Conservation (phyloP, 306 rosid genomes). For the barrel medic (Medicago truncatula) region MtrunA17r5.0-ANR NC_053045.1:41231001-41231500, state of each 20-base stretch:
- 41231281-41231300: slow-evolving; percentile 31
- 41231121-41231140: too few species aligned
- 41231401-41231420: slow-evolving; percentile 77
- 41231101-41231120: too few species aligned
- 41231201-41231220: too few species aligned
- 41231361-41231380: slow-evolving; percentile 66
- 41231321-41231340: background rate
- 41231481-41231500: slow-evolving; percentile 24
- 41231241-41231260: slow-evolving; percentile 38
- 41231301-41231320: slow-evolving; percentile 15
- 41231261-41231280: slow-evolving; percentile 34
- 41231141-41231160: too few species aligned
- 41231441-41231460: slow-evolving; percentile 68
- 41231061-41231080: too few species aligned
- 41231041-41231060: too few species aligned
- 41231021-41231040: too few species aligned
- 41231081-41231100: too few species aligned
- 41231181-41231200: too few species aligned
- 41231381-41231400: slow-evolving; percentile 75
- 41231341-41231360: slow-evolving; percentile 51
- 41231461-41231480: slow-evolving; percentile 34
- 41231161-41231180: too few species aligned
- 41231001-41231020: too few species aligned
- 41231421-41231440: slow-evolving; percentile 75
- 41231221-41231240: background rate